A percentile compares a stretch with the other conserved stretches of the same genome.
Evolutionary conservation across 2,329 filamentous ascomycete genomes (phyloP).

Genomic region (Juglanconis sp.): DNA sequence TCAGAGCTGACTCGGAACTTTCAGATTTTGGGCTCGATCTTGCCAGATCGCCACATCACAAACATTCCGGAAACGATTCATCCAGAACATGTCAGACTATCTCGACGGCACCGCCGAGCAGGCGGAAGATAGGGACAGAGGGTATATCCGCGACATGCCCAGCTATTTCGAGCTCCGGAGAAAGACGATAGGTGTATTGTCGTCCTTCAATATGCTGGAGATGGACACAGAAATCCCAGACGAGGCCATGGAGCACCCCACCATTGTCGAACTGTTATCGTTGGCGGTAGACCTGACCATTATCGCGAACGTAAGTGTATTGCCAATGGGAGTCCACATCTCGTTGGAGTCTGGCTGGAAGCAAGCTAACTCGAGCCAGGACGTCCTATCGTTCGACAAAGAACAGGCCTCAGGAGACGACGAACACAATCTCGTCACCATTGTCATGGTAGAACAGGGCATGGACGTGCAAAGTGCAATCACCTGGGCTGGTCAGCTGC

Average conservation of each 20-base stretch:
- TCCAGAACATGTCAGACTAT: slow-evolving; percentile 23
- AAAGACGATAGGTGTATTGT: slow-evolving; percentile 23
- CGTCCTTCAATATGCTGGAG: slow-evolving; percentile 24
- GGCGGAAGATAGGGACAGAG: slow-evolving; percentile 20
- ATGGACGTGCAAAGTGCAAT: slow-evolving; percentile 19
- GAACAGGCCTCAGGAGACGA: slow-evolving; percentile 26
- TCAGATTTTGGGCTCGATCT: slow-evolving; percentile 25
- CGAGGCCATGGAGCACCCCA: slow-evolving; percentile 19
- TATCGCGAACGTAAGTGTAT: slow-evolving; percentile 24
- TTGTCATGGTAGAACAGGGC: slow-evolving; percentile 21
- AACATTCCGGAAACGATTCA: slow-evolving; percentile 23
- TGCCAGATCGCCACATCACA: slow-evolving; percentile 12
- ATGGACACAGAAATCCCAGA: slow-evolving; percentile 24
- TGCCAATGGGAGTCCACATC: neutral
- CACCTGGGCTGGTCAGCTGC: slow-evolving; percentile 14
- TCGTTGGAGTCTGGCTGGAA: neutral
- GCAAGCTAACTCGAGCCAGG: slow-evolving; percentile 11
- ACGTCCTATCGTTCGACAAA: slow-evolving; percentile 29
- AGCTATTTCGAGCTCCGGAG: slow-evolving; percentile 25
- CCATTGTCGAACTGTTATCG: slow-evolving; percentile 19
- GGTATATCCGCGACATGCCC: slow-evolving; percentile 20
- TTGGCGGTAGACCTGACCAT: slow-evolving; percentile 24
- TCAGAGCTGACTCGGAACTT: neutral
- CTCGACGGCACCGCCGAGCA: slow-evolving; percentile 24
- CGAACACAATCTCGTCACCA: slow-evolving; percentile 29